Conservation (phyloP, 2,329 filamentous ascomycete species). For the Penicillium sp. region DNA sequence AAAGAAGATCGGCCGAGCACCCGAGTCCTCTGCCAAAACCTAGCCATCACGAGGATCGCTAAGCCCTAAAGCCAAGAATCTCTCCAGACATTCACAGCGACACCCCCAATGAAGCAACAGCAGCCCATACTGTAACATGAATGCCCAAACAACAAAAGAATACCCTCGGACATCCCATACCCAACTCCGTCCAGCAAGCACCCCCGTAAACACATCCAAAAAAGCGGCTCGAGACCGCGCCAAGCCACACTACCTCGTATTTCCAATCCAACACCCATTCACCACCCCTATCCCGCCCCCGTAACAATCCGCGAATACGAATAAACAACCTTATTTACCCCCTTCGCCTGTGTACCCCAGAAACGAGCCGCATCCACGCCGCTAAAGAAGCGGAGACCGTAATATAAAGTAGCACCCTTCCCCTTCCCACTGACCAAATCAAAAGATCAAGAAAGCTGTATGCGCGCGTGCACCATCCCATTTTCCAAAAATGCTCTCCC, state of each 20-base stretch:
- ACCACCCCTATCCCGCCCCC: neutral
- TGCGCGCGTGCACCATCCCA: too few species aligned
- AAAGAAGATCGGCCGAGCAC: neutral
- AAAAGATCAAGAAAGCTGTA: too few species aligned
- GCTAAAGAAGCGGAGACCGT: neutral
- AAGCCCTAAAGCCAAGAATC: constrained; percentile 1
- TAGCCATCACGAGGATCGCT: neutral
- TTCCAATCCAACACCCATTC: neutral
- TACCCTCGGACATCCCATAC: neutral
- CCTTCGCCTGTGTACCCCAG: neutral
- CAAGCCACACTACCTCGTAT: constrained; percentile 20
- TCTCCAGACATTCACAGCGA: neutral
- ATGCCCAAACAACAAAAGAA: neutral
- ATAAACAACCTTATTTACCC: neutral
- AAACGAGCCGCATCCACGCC: neutral
- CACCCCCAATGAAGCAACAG: neutral
- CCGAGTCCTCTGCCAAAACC: neutral
- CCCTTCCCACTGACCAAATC: too few species aligned
- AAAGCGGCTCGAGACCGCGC: constrained; percentile 17
- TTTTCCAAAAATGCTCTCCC: too few species aligned
- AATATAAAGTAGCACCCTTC: too few species aligned
- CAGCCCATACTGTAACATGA: neutral
- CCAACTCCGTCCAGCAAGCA: neutral
- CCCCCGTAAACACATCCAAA: neutral
- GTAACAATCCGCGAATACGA: neutral